Evolutionary conservation across 176 grass and related monocot species (phyloP).

Genomic region (Urochloa ruziziensis): DNA sequence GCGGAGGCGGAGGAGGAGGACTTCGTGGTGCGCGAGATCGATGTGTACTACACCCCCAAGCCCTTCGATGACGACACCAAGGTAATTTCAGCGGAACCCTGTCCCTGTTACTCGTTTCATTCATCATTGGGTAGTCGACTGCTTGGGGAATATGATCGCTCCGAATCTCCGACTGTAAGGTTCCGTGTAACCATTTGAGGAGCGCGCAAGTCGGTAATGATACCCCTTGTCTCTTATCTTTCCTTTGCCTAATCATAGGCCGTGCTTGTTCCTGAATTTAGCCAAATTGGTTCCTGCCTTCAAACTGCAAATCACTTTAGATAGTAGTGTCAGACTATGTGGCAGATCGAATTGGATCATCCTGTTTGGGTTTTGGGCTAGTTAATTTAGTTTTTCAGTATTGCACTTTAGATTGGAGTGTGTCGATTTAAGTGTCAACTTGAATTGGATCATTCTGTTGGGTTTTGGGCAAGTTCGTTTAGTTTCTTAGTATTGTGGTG

Average conservation of each 20-base stretch:
- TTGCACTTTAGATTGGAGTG: no score
- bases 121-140: no score
- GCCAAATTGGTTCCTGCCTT: background rate
- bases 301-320: background rate
- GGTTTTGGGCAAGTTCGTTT: no score
- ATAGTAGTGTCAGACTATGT: background rate
- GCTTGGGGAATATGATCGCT: background rate
- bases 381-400: no score
- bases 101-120: background rate
- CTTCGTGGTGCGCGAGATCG: slow-evolving; percentile 78
- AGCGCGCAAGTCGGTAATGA: no score
- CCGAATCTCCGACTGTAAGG: background rate
- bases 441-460: no score
- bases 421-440: no score
- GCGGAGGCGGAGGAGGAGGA: slow-evolving; percentile 39
- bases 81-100: slow-evolving; percentile 23
- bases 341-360: background rate
- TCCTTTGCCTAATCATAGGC: background rate
- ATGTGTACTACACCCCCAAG: slow-evolving; percentile 62
- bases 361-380: background rate
- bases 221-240: background rate
- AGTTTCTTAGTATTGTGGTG: background rate
- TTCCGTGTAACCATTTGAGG: background rate
- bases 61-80: slow-evolving; percentile 60
- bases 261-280: background rate